Evolutionary conservation across 495 filamentous ascomycete genomes (phyloP), one percentile per base, ranked within the genome.

Genomic region (Usnea hakonensis): DNA sequence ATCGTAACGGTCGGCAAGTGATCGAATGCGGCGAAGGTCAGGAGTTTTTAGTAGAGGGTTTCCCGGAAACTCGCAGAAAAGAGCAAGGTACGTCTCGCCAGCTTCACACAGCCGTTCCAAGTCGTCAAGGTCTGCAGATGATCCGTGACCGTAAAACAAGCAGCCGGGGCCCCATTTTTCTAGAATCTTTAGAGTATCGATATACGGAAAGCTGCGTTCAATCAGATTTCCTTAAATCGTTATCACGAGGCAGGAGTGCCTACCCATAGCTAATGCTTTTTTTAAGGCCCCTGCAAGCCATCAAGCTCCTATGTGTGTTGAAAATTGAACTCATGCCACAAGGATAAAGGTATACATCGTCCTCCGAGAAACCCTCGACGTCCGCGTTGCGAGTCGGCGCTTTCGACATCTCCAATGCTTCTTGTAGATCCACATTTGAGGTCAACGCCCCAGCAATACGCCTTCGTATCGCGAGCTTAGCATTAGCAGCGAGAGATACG

Each of bases 321-420:
- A 91, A 98, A 26, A 98, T 97, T 40, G 94, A 84, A 69, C 86
- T 96, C 92, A 98, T 98, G 30, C 94, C 94, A 52, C 82, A 86
- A 1, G 95, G 89, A 66, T 88, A 90, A 0, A 97, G 79, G 67
- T 89, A 94, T 40, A 98, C 86, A 72, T 97, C 95, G 21, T 93
- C 83, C 73, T 95, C 91, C 10, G 85, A 85, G 57, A 97, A 87
- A 28, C 84, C 87, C 43, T 80, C 79, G 4, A 90, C 79, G 5
- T 75, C 58, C 50, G 72, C 66, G 11, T 59, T 73, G 13, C 68
- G 66, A 37, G 70, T 64, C 30, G 65, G 44, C 10, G 60, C 28
- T 16, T 58, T 46, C 16, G 74, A 64, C 54, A 75, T 70, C 40
- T 83, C 73, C 8, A 88, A 67, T n/a, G 85, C 84, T 59, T 86